Evolutionary conservation across 148 eudicot species (phyloP), one percentile per base, ranked within the genome.

Genomic region (Beta vulgaris): DNA sequence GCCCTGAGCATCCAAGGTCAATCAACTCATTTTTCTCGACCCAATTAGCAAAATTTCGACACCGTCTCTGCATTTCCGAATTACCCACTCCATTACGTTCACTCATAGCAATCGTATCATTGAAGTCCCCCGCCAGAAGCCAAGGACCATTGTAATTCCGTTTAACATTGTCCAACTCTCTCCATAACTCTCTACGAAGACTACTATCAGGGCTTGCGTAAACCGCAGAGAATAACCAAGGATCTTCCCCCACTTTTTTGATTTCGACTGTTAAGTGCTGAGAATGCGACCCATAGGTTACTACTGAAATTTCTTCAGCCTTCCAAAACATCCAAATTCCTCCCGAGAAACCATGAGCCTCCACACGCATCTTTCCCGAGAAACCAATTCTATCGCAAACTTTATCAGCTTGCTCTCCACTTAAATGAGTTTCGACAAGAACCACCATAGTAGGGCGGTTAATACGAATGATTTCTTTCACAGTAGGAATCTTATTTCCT

Each of bases 251-350:
- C 8, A 2, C 3, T 21, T 28, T 39, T 0, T 12, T 37, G 16
- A 65, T 37, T 11, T 21, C 15, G 0, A 65, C 13, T 2, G 28
- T 37, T 1, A 64, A 0, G 2, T 14, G 36, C 11, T 64, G 68
- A 0, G 4, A 6, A 1, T 64, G 44, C 0, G 1, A 19, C 0
- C 1, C 25, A 31, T 14, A 19, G 0, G 68, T 1, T 0, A 21
- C 16, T 0, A 64, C 44, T 4, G 44, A 10, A 12, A 44, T 4
- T 1, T 10, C 15, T 15, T 44, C 49, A 44, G 3, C 15, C 1
- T 3, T 10, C 49, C 49, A 44, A 15, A 44, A 44, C 2, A 44
- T 0, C 49, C 49, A 44, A 15, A 44, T 44, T 0, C 15, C 15
- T 3, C 49, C 49, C 13, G 16, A 12, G 15, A 44, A 44, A 0